These are phyloP conservation scores for Talaromyces rugulosus DNA, from an alignment of 2,329 filamentous ascomycete species.

Conservation along the genomic window DNA sequence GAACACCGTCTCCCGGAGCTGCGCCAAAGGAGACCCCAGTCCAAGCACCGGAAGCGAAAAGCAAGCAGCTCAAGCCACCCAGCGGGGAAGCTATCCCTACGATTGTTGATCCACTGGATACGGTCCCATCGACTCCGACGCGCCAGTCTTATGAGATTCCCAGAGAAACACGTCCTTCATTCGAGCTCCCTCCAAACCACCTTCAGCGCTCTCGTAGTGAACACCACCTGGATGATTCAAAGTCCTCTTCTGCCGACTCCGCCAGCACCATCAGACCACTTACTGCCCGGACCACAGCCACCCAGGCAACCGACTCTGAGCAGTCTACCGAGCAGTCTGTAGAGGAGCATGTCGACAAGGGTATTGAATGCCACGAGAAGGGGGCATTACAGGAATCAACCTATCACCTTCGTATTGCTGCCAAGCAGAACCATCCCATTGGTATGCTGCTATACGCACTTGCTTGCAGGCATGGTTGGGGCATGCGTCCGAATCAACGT, in stretches of 20 bases:
- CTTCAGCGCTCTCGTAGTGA: conserved; percentile 14
- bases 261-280: conserved; percentile 59
- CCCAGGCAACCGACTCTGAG: conserved; percentile 23
- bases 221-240: conserved; percentile 38
- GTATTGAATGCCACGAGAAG: conserved; percentile 82
- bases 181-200: conserved; percentile 12
- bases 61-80: neutral
- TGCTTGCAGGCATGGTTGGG: conserved; percentile 94
- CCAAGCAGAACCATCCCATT: conserved; percentile 78
- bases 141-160: conserved; percentile 11
- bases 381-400: conserved; percentile 90
- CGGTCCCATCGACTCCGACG: neutral
- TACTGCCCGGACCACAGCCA: conserved; percentile 25
- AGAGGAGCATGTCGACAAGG: conserved; percentile 86
- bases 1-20: conserved; percentile 30
- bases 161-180: conserved; percentile 1
- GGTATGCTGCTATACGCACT: conserved; percentile 95
- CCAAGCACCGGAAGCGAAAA: neutral
- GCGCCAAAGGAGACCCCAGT: neutral
- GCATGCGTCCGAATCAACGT: conserved; percentile 84
- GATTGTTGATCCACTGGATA: conserved; percentile 10
- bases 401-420: conserved; percentile 88
- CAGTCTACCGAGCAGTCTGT: conserved; percentile 34
- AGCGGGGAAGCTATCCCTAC: conserved; percentile 6
- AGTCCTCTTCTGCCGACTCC: conserved; percentile 54